A percentile compares a stretch with the other conserved stretches of the same genome.
Conservation (phyloP, 2,329 filamentous ascomycete genomes). For the Aspergillus neotritici region DNA sequence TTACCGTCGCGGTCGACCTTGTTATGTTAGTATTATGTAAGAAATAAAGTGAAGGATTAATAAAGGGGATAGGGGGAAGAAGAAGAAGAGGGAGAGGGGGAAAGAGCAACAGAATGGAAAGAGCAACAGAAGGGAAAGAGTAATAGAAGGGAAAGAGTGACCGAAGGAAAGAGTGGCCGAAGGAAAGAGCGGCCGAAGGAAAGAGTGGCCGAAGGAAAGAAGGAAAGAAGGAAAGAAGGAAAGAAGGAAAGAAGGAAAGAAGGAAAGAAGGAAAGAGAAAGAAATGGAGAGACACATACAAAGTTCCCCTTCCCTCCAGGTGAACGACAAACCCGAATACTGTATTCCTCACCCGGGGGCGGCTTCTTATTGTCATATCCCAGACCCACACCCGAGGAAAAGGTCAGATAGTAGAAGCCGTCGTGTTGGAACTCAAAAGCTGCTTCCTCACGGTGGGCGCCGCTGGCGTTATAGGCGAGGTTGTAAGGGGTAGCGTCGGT, state of each 20-base stretch:
- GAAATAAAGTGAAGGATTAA: no score
- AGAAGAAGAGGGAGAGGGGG: no score
- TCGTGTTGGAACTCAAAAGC: conserved; percentile 51
- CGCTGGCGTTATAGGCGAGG: conserved; percentile 50
- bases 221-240: no score
- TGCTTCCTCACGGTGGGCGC: conserved; percentile 53
- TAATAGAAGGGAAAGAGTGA: no score
- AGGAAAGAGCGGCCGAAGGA: no score
- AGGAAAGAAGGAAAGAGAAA: neutral
- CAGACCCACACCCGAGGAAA: conserved; percentile 57
- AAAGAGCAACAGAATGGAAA: no score
- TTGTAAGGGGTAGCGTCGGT: conserved; percentile 38
- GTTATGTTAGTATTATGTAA: neutral
- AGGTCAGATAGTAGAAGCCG: conserved; percentile 60
- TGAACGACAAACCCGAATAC: conserved; percentile 58
- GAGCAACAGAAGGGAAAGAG: no score
- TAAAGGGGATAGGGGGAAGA: no score
- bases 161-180: no score
- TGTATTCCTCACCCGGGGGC: conserved; percentile 56
- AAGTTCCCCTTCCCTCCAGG: conserved; percentile 49
- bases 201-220: no score
- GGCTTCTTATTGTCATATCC: conserved; percentile 48
- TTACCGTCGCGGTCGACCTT: conserved; percentile 49
- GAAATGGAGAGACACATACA: conserved; percentile 28
- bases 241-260: neutral